phyloP scores from a whole-genome alignment of 75 land plant genomes.

The Larix kaempferi region DNA sequence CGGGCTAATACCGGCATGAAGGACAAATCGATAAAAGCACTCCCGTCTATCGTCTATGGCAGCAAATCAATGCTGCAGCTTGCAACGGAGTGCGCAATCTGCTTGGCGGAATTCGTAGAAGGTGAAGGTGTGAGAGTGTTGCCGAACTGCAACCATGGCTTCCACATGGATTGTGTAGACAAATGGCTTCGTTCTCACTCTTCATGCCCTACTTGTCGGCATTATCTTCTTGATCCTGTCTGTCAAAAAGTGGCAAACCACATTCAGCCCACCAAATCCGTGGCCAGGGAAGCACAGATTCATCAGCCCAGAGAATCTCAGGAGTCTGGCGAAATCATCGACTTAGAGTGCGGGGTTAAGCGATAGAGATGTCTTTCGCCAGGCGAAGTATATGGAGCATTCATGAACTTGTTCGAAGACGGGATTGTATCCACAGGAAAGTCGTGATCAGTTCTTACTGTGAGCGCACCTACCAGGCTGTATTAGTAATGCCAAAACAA shows the following conservation, averaged over 20 bases:
- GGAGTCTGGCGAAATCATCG: no score
- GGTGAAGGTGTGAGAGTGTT: constrained; percentile 31
- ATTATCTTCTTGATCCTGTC: constrained; percentile 24
- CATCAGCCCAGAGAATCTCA: neutral
- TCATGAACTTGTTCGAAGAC: no score
- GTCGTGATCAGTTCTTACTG: no score
- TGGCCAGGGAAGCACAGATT: neutral
- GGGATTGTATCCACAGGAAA: no score
- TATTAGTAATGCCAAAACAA: no score
- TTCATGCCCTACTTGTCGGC: constrained; percentile 52
- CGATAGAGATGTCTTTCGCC: no score
- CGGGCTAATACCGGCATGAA: neutral
- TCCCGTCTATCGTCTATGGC: neutral
- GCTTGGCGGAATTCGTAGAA: constrained; percentile 29
- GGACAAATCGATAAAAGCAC: neutral
- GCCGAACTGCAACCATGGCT: constrained; percentile 36
- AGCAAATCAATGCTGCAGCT: neutral
- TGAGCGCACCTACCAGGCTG: no score
- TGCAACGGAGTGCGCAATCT: constrained; percentile 32
- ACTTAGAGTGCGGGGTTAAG: no score
- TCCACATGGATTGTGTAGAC: constrained; percentile 44
- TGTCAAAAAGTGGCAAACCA: neutral
- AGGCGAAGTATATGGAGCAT: no score
- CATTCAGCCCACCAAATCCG: neutral
- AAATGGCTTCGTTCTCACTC: constrained; percentile 42